phyloP scores from a whole-genome alignment of 2,329 filamentous ascomycete genomes.

The Alternaria angustiovoidea region DNA sequence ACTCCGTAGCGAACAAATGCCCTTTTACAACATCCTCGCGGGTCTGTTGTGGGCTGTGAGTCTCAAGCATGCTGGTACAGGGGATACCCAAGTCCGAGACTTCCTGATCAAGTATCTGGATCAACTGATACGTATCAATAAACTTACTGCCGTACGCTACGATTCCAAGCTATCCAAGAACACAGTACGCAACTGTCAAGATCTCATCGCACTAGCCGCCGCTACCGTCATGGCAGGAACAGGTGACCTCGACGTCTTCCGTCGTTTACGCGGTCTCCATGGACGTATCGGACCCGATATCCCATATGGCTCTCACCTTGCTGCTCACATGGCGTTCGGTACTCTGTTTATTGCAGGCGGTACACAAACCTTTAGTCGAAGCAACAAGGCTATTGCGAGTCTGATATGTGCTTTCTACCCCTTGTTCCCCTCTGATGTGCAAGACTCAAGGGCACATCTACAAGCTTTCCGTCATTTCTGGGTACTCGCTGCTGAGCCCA shows the following conservation, averaged over 20 bases:
- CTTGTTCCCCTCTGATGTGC: constrained; percentile 84
- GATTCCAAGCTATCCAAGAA: constrained; percentile 84
- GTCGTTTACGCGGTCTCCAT: constrained; percentile 85
- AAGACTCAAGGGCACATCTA: constrained; percentile 93
- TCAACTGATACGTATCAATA: constrained; percentile 80
- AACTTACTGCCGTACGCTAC: constrained; percentile 70
- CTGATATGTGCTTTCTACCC: constrained; percentile 94
- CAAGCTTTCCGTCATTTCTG: constrained; percentile 98
- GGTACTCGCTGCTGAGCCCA: constrained; percentile 89
- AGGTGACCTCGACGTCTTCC: constrained; percentile 84
- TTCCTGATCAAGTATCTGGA: constrained; percentile 85
- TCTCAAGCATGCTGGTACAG: constrained; percentile 58
- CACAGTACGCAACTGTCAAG: constrained; percentile 89
- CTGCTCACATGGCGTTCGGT: constrained; percentile 89
- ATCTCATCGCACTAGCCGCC: constrained; percentile 80
- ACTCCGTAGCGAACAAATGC: constrained; percentile 82
- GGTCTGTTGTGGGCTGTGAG: constrained; percentile 79
- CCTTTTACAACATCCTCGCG: constrained; percentile 90
- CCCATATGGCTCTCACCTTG: constrained; percentile 92
- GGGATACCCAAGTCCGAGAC: constrained; percentile 74
- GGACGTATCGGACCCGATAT: constrained; percentile 84
- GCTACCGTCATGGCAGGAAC: constrained; percentile 96
- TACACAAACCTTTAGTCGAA: constrained; percentile 89
- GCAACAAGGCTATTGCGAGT: constrained; percentile 83
- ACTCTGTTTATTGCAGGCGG: constrained; percentile 91